phyloP scores from a whole-genome alignment of 495 filamentous ascomycete genomes.

The Xylaria bambusicola region DNA sequence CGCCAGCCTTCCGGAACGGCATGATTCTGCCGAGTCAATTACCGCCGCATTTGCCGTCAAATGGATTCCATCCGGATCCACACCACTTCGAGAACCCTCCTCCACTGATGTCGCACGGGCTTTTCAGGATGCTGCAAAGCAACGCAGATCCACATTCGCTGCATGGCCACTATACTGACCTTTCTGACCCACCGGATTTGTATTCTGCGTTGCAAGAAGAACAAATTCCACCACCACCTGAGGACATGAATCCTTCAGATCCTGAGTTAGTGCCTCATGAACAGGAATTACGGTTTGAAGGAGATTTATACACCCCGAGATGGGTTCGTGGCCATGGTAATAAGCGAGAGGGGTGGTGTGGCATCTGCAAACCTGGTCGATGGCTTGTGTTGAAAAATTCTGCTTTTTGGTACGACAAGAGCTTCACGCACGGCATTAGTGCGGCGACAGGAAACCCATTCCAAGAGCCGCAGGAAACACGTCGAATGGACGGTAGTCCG shows the following conservation, averaged over 20 bases:
- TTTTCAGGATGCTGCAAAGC: conserved; percentile 68
- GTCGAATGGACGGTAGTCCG: conserved; percentile 75
- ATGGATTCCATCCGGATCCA: conserved; percentile 47
- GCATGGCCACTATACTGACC: conserved; percentile 63
- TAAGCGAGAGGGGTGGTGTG: conserved; percentile 83
- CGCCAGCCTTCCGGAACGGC: conserved; percentile 47
- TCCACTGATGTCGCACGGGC: conserved; percentile 61
- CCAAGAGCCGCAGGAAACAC: conserved; percentile 68
- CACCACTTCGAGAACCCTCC: conserved; percentile 56
- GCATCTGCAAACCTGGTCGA: conserved; percentile 77
- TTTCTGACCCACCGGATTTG: conserved; percentile 70
- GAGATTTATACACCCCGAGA: conserved; percentile 74
- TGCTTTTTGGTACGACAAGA: conserved; percentile 86
- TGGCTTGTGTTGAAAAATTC: conserved; percentile 84
- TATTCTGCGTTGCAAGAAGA: conserved; percentile 69
- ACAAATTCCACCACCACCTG: conserved; percentile 65
- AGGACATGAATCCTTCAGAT: conserved; percentile 75
- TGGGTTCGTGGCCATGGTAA: conserved; percentile 81
- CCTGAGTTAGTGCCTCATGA: conserved; percentile 69
- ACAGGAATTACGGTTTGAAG: conserved; percentile 75
- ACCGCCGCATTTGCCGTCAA: conserved; percentile 47
- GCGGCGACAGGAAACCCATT: conserved; percentile 74
- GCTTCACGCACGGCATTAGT: conserved; percentile 78
- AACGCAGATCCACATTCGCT: conserved; percentile 65
- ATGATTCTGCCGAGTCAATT: conserved; percentile 47